Base-by-base conservation (phyloP, 371 early-diverging fungal genomes). In the Rhizomucor miehei region DNA sequence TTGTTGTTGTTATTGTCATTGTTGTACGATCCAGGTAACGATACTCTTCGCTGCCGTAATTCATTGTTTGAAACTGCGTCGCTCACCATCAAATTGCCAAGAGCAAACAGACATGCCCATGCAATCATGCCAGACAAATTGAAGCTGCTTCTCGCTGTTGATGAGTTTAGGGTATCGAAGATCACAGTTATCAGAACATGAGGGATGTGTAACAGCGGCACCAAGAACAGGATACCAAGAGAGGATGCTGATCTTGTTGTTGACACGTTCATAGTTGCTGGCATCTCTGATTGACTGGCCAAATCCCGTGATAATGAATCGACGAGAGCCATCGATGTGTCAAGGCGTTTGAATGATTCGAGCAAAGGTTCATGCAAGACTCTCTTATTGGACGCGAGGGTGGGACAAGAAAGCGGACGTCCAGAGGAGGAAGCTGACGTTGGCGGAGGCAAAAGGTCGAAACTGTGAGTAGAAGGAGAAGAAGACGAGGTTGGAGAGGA, bases 221-320 rank as follows among this genome's bases (percentile, higher is more conserved):
- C 51, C 10, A 71, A 41, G 19, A 75, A 44, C 6, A 75, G 45
- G 1, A 41, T 21, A 51, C 16, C 54, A 40, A 16, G 41, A 25
- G 47, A 6, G n/a, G 36, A 41, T 6, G 38, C 38, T 10, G 38
- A 38, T 38, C 9, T 10, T 10, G 38, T 10, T 10, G 41, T 41
- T 5, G 29, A 29, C 29, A 8, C 3, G 8, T 29, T 3, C 8
- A 8, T 29, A 8, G 37, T 13, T 50, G 10, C 25, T 53, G 52
- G 1, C 39, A 17, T 14, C 25, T 12, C 19, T 43, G 17, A 10
- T 21, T 34, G 29, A 36, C 12, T 53, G 34, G 69, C 75, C 40
- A 78, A 44, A 37, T 78, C 78, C 44, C 69, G 68, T 6, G 78
- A 74, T 12, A 78, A 63, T 1, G 75, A 78, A 38, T 78, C 78